Evolutionary conservation across 192 early-diverging fungal genomes (phyloP).

Genomic region (Coemansia sp.): DNA sequence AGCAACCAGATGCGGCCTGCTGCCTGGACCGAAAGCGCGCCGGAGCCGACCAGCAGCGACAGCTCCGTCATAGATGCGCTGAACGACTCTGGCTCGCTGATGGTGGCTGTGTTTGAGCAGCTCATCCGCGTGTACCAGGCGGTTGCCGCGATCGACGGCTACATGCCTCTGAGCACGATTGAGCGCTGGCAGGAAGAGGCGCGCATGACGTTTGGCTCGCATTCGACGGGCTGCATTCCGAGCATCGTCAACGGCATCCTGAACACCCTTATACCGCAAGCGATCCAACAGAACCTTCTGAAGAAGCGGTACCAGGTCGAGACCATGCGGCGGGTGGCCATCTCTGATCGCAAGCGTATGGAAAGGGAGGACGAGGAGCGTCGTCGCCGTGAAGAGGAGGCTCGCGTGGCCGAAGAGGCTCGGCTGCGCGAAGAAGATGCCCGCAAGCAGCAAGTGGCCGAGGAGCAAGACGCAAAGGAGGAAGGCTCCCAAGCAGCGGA

Average conservation of each 20-base stretch:
- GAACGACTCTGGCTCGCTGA: constrained; percentile 14
- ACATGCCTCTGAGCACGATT: constrained; percentile 66
- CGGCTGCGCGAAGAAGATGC: constrained; percentile 23
- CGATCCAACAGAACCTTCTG: constrained; percentile 62
- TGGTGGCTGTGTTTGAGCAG: constrained; percentile 26
- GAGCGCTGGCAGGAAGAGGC: constrained; percentile 91
- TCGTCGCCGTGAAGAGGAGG: constrained; percentile 60
- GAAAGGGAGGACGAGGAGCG: constrained; percentile 56
- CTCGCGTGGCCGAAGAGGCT: constrained; percentile 30
- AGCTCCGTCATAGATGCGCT: constrained; percentile 23
- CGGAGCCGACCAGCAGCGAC: background rate
- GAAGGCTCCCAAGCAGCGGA: constrained; percentile 1
- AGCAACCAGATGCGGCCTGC: constrained; percentile 18
- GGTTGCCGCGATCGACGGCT: constrained; percentile 65
- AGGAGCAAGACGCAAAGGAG: background rate
- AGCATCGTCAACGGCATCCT: constrained; percentile 66
- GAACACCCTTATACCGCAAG: constrained; percentile 74
- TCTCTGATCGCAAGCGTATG: constrained; percentile 42
- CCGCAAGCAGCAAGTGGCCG: background rate
- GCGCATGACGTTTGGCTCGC: constrained; percentile 72
- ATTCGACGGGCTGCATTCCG: constrained; percentile 62
- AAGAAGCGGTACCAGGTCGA: constrained; percentile 47
- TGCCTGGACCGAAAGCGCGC: constrained; percentile 13
- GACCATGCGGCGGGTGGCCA: constrained; percentile 35
- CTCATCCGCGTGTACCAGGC: constrained; percentile 40